Conservation (phyloP, 2,329 filamentous ascomycete species). For the Neofusicoccum sp. region DNA sequence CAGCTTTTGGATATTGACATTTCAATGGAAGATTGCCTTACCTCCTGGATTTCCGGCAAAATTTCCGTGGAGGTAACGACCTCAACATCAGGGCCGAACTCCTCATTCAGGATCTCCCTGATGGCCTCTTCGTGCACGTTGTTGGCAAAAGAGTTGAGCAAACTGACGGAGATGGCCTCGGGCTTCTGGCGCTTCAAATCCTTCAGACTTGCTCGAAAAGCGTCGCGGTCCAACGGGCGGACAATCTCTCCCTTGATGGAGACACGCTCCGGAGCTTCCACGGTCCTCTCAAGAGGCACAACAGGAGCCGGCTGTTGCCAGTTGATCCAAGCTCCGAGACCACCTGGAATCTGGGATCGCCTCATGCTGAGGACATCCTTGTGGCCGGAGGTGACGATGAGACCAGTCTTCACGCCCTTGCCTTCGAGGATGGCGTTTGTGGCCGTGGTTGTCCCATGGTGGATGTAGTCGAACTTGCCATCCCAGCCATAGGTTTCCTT, state of each 20-base stretch:
- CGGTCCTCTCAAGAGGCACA: constrained; percentile 49
- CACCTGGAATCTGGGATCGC: constrained; percentile 52
- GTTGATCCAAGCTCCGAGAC: constrained; percentile 51
- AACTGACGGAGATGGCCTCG: constrained; percentile 47
- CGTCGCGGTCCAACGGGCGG: constrained; percentile 38
- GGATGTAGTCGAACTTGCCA: constrained; percentile 49
- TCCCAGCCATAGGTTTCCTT: constrained; percentile 41
- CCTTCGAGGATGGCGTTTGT: constrained; percentile 53
- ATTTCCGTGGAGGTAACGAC: constrained; percentile 49
- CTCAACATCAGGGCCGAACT: constrained; percentile 43
- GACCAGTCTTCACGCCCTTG: constrained; percentile 48
- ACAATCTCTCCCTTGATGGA: constrained; percentile 44
- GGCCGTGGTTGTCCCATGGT: constrained; percentile 51
- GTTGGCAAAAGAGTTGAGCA: constrained; percentile 50
- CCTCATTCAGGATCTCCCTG: constrained; percentile 40
- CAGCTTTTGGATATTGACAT: background rate
- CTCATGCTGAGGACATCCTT: constrained; percentile 49
- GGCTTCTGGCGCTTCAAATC: constrained; percentile 42
- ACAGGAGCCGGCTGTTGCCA: constrained; percentile 49
- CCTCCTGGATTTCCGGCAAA: constrained; percentile 47
- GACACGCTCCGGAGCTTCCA: constrained; percentile 47
- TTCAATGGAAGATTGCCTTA: background rate
- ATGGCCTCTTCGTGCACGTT: constrained; percentile 43
- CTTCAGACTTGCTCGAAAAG: constrained; percentile 39
- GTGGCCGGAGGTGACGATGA: constrained; percentile 50